phyloP scores from a whole-genome alignment of 345 rosid species.

The Aethionema arabicum region DNA sequence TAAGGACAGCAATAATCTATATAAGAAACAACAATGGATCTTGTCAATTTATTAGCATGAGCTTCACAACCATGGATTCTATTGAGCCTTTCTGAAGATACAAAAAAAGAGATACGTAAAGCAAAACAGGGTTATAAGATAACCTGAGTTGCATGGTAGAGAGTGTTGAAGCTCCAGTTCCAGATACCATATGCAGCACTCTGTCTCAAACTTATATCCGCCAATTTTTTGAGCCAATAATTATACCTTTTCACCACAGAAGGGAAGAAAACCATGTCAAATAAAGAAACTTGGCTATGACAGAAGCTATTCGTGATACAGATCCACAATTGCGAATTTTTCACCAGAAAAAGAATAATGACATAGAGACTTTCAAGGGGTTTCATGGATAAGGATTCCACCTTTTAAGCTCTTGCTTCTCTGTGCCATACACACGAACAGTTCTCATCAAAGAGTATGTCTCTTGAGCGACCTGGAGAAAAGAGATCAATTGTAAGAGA shows the following conservation, averaged over 20 bases:
- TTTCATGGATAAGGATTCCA: constrained; percentile 25
- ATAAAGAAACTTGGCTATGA: constrained; percentile 16
- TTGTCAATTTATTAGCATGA: constrained; percentile 27
- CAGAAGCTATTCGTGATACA: constrained; percentile 23
- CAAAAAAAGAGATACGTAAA: constrained; percentile 6
- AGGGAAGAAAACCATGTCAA: constrained; percentile 30
- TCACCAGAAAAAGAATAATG: constrained; percentile 13
- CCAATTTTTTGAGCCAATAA: constrained; percentile 74
- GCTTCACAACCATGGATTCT: background rate
- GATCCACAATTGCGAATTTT: background rate
- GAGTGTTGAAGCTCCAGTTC: constrained; percentile 84
- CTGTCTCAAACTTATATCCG: constrained; percentile 82
- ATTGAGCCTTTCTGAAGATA: constrained; percentile 2
- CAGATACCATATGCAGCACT: constrained; percentile 98
- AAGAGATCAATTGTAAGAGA: constrained; percentile 16
- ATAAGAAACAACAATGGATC: constrained; percentile 23
- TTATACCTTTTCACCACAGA: constrained; percentile 58
- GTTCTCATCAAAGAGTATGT: constrained; percentile 95
- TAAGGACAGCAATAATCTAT: constrained; percentile 81
- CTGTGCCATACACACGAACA: constrained; percentile 94
- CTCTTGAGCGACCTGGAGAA: constrained; percentile 85
- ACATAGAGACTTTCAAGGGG: constrained; percentile 1
- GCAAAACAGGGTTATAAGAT: constrained; percentile 13
- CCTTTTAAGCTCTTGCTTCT: constrained; percentile 75
- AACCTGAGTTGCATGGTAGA: constrained; percentile 95